Conservation (phyloP, 2,329 filamentous ascomycete species). For the Madurella mycetomatis region DNA sequence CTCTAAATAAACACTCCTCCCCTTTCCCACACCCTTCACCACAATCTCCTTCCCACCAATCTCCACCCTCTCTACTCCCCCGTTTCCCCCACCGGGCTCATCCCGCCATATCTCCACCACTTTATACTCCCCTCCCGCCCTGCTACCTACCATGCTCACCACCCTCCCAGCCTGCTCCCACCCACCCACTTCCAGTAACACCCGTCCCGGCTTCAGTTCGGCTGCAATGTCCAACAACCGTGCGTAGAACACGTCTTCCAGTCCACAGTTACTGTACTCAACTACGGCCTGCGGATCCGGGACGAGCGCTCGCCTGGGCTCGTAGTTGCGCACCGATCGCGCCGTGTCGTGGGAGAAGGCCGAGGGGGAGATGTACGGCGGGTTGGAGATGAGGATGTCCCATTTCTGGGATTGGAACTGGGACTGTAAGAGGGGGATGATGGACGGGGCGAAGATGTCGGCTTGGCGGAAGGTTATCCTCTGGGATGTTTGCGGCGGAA, state of each 20-base stretch:
- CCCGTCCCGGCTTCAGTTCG: constrained; percentile 45
- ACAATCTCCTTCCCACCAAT: constrained; percentile 31
- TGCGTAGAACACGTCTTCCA: constrained; percentile 62
- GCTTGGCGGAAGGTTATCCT: constrained; percentile 12
- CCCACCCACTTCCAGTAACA: constrained; percentile 70
- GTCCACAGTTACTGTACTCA: constrained; percentile 12
- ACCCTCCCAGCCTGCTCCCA: constrained; percentile 63
- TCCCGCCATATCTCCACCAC: constrained; percentile 69
- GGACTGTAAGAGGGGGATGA: neutral
- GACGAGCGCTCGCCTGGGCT: constrained; percentile 77
- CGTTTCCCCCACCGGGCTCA: constrained; percentile 28
- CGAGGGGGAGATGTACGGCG: constrained; percentile 75
- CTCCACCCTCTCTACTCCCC: neutral
- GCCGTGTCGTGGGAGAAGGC: constrained; percentile 60
- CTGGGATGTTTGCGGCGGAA: constrained; percentile 5
- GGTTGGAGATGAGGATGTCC: constrained; percentile 80
- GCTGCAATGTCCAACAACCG: constrained; percentile 55
- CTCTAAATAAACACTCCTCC: constrained; percentile 39
- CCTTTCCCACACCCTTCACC: constrained; percentile 44
- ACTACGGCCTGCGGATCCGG: constrained; percentile 29
- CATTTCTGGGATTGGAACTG: neutral
- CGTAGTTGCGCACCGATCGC: constrained; percentile 73
- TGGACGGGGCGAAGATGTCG: constrained; percentile 22
- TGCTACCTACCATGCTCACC: constrained; percentile 40
- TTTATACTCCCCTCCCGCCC: constrained; percentile 21